Base-by-base conservation (phyloP, 148 eudicot species). In the Rheum nobile region DNA sequence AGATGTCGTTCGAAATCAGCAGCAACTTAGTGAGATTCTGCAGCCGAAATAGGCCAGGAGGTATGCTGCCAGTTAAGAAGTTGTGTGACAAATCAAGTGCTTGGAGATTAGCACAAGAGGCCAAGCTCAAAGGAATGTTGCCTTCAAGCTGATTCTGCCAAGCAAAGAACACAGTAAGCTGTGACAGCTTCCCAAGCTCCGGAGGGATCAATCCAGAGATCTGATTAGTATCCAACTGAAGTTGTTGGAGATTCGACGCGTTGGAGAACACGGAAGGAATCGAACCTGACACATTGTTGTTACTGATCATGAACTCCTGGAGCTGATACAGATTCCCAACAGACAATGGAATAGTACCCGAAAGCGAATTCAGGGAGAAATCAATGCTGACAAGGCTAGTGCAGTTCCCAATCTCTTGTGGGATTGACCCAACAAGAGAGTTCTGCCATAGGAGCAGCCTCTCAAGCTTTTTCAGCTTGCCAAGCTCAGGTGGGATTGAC, bases 61-160 rank as follows among this genome's bases (percentile, higher is more conserved):
- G 94, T 3, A 91, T 74, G 29, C 46, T 81, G 19, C 97, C 97
- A 9, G 90, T 87, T 7, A 91, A 87, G 0, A 79, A 81, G 77
- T 91, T 91, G 63, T 83, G 88, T 4, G 93, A 89, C 80, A 91
- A 80, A 67, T 91, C 97, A 38, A 91, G 67, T 2, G 88, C 84
- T 75, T 87, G 88, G 14, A 91, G 85, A 61, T 72, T 82, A 47
- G 63, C 76, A 71, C 90, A 89, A 71, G 74, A 79, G 46, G 80
- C 85, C 74, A 91, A 81, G 70, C 81, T 81, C 1, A 80, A 65
- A 41, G 97, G 97, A 8, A 91, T 85, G 70, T 83, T 87, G 4
- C 97, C 97, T 78, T 89, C 91, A 37, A 89, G 91, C 81, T 89
- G 88, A 34, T 91, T 91, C 74, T 83, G 80, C 97, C 97, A 91